These are phyloP conservation scores for Theobroma grandiflorum DNA, from an alignment of 441 rosid genomes.

Conservation along the genomic window DNA sequence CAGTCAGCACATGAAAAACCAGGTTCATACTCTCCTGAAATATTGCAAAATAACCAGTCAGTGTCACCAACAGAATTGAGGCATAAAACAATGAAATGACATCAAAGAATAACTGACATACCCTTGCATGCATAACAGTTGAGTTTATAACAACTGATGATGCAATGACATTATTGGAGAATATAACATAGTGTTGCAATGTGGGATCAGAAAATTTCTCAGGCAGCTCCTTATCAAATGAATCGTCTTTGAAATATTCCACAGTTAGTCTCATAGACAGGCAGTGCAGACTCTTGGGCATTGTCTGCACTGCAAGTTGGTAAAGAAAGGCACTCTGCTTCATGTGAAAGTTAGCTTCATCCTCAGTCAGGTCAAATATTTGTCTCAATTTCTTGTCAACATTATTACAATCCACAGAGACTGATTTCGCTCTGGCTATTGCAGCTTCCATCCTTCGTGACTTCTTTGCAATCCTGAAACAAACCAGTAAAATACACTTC, in stretches of 20 bases:
- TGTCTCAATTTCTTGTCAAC: constrained; percentile 95
- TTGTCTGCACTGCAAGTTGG: constrained; percentile 89
- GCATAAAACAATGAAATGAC: constrained; percentile 30
- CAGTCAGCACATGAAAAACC: constrained; percentile 93
- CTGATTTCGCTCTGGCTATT: constrained; percentile 71
- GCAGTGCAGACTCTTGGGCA: constrained; percentile 96
- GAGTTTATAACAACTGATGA: constrained; percentile 94
- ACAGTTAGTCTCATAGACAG: constrained; percentile 90
- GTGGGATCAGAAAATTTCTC: constrained; percentile 72
- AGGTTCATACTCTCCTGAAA: constrained; percentile 82
- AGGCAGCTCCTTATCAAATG: constrained; percentile 50
- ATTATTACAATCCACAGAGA: constrained; percentile 80
- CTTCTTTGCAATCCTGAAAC: constrained; percentile 67
- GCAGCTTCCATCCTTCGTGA: constrained; percentile 69
- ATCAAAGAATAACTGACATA: constrained; percentile 40
- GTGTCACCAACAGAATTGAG: constrained; percentile 27
- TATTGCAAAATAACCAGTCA: constrained; percentile 40
- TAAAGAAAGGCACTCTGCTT: constrained; percentile 96
- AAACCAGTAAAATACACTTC: constrained; percentile 33
- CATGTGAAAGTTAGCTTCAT: constrained; percentile 93
- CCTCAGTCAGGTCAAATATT: constrained; percentile 86
- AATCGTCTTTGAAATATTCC: constrained; percentile 76
- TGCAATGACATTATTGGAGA: constrained; percentile 85
- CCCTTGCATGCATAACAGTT: constrained; percentile 71
- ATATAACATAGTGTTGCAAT: constrained; percentile 74